phyloP scores from a whole-genome alignment of 2,329 filamentous ascomycete genomes.

The Teratosphaeria epicoccoides region DNA sequence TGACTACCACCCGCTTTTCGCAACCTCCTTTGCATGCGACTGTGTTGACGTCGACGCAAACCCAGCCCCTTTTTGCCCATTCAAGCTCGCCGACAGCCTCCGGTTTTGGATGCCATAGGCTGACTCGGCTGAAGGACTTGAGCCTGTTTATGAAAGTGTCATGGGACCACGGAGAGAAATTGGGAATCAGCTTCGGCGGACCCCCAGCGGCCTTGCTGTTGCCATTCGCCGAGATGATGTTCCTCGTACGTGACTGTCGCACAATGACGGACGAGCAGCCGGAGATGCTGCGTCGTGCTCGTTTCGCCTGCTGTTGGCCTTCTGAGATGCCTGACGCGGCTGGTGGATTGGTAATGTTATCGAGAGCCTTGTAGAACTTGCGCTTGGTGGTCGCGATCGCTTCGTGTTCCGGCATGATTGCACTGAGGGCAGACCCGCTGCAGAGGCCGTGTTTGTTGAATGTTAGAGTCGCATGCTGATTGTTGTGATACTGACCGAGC shows the following conservation, averaged over 20 bases:
- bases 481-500: too few species aligned
- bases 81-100: constrained; percentile 75
- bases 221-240: constrained; percentile 16
- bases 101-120: constrained; percentile 88
- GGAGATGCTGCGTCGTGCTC: constrained; percentile 22
- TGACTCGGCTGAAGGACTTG: constrained; percentile 81
- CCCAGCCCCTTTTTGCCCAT: constrained; percentile 92
- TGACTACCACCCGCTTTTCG: constrained; percentile 72
- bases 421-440: constrained; percentile 2
- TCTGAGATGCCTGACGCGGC: constrained; percentile 14
- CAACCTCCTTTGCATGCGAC: constrained; percentile 75
- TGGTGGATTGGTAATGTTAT: constrained; percentile 43
- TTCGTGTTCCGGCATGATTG: constrained; percentile 25
- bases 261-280: constrained; percentile 10
- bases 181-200: constrained; percentile 36
- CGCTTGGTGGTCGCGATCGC: constrained; percentile 69
- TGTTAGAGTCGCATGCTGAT: too few species aligned
- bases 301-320: constrained; percentile 28
- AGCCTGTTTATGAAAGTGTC: constrained; percentile 70
- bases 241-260: constrained; percentile 3
- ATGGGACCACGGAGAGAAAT: constrained; percentile 79
- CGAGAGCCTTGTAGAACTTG: constrained; percentile 68
- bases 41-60: constrained; percentile 70
- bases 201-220: constrained; percentile 3
- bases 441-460: too few species aligned